Evolutionary conservation across 441 rosid genomes (phyloP), one percentile per base, ranked within the genome.

Genomic region (Raphanus hybrid): DNA sequence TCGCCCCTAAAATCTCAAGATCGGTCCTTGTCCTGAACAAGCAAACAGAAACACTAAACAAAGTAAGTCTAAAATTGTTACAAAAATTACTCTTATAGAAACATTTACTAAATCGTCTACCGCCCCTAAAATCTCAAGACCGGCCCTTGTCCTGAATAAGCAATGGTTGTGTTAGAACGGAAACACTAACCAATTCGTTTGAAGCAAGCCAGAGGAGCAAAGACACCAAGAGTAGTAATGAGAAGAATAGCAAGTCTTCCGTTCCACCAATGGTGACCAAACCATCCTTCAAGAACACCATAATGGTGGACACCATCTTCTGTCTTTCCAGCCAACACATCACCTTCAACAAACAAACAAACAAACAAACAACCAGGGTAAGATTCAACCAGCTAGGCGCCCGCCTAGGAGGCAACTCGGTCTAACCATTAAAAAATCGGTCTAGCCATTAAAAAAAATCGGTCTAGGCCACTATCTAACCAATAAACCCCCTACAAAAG

Each of bases 281-380:
- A 96, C 99, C 99, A 96, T 32, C 93, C 97, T 84, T 96, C 98
- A 72, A 96, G 93, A 66, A 93, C 88, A 69, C 99, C 99, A 2
- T 85, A 83, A 84, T 93, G 97, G 81, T 96, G 98, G 87, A 82
- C 72, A 86, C 99, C 98, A 70, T 90, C 84, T 0, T 94, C 84
- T 34, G 98, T 86, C 77, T 98, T 96, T 65, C 99, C 98, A 54
- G 98, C 88, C 73, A 96, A 89, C 75, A 93, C 99, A 83, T 96
- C 99, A 29, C 99, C 99, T 96, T 69, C 67, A 82, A 73, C n/a
- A 52, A 8, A 23, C 26, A 23, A 23, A 23, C 26, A 23, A 23
- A 23, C 26, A 23, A 8, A 29, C 8, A 55, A 18, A 55, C 35
- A 70, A 15, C 39, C 32, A 67, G 29, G 57, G 23, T 9, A 57